Evolutionary conservation across 257 asterid species (phyloP), one percentile per base, ranked within the genome.

Genomic region (Solanum habrochaites): DNA sequence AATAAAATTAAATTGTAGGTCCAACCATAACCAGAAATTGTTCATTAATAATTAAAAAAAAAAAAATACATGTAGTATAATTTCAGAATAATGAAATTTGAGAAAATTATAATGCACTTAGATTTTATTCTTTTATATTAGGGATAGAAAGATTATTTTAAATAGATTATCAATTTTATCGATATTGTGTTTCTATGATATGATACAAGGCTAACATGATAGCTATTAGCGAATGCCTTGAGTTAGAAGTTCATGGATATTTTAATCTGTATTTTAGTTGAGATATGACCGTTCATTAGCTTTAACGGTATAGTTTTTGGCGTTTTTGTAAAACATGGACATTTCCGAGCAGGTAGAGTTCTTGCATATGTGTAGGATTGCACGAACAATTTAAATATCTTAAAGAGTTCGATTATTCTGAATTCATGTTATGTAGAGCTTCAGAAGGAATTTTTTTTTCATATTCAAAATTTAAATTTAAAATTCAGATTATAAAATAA

Each of bases 131-230:
- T 23, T 56, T 23, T 56, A 18, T 1, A 20, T 56, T 4, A 56
- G 5, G 11, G 1, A 0, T 18, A 18, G 0, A 56, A 0, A 3
- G 1, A 0, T 20, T 20, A 0, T 56, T 56, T 56, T 2, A 18
- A 7, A 7, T 56, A 56, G 64, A 56, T 20, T 1, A 56, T 56
- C 1, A 18, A 2, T 6, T 56, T 56, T 4, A 20, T 56, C 3
- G 11, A 1, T 56, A 56, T 1, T 56, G 11, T 56, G 64, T 56
- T 56, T 56, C 25, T 56, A 56, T 18, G 64, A 56, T 56, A 56
- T 20, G 25, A 56, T 56, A 11, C 25, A 9, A 56, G 2, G n/a
- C 25, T 56, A 56, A 56, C 0, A 20, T 56, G 25, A 56, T 56
- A 56, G 11, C 0, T 2, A 56, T 20, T 56, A 7, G 11, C 11